Base-by-base conservation (phyloP, 192 early-diverging fungal species). In the Fimicolochytrium jonesii region DNA sequence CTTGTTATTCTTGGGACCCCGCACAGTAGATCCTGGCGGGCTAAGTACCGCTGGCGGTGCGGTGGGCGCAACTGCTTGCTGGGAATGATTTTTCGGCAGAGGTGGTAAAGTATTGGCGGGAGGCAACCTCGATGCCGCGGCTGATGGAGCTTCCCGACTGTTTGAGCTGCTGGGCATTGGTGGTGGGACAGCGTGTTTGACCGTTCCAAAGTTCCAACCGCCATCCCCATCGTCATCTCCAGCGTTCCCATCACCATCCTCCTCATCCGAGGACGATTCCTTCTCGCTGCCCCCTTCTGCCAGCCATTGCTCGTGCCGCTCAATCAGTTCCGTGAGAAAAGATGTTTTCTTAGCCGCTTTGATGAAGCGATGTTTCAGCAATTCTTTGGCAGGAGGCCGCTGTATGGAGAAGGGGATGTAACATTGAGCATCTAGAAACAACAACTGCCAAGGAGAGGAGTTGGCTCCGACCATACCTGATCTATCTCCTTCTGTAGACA, bases 301-400 rank as follows among this genome's bases (percentile, higher is more conserved):
- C 53, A 88, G 58, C 88, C 89, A 94, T 46, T 77, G 77, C 59
- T 94, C 87, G 76, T 95, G 88, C 37, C 85, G 67, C 66, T 91
- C 87, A 43, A 92, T 87, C 26, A 97, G 68, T 36, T 95, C 92
- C 18, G 88, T 90, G 49, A 97, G 67, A 66, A 89, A 89, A 2
- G 89, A 87, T 0, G 86, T 85, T 48, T 92, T 92, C 68, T 92
- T 91, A 3, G 90, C 89, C 34, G 76, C 79, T 20, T 83, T 73
- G 41, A 97, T 88, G 64, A 97, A 97, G 57, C 82, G 76, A 73
- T 97, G 92, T 61, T 88, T 90, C 35, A 92, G 76, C 34, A 97
- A 68, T 44, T 95, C 90, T 62, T 88, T 88, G 39, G 94, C 94
- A 0, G 91, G 83, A 0, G 93, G 93, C 33, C 94, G 78, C 88